Evolutionary conservation across 306 rosid genomes (phyloP), one percentile per base, ranked within the genome.

Genomic region (Casuarina glauca): DNA sequence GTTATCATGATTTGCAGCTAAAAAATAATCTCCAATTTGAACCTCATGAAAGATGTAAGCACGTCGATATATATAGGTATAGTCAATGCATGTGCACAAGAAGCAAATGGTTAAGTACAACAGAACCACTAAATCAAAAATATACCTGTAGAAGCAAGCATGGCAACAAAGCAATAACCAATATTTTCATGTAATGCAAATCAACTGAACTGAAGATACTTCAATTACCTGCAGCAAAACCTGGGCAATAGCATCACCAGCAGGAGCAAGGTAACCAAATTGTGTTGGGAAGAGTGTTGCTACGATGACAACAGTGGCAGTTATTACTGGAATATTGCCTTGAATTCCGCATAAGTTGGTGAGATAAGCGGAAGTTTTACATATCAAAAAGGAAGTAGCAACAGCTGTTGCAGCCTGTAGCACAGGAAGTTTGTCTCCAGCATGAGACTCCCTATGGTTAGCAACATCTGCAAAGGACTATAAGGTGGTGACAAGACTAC

Each of bases 191-290:
- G 13, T 36, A 46, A 54, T 69, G 66, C 35, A 39, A 52, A 69
- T 77, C 0, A 3, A 26, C 6, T 41, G 48, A 54, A 72, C 1
- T 0, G 58, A 16, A 35, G n/a, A 32, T 39, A 69, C 50, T 54
- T 79, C 48, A 63, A 35, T 70, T 87, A 93, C 92, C 94, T 89
- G 91, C 88, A 93, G 78, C 82, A 93, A 74, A 72, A 92, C 74
- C 53, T 84, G 55, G 35, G 92, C 91, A 77, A 90, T 52, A 36
- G 86, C 79, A 76, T 90, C 91, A 70, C 86, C 92, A 9, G 88
- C 78, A 51, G 92, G 88, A 69, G 91, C 85, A 54, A 92, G 86
- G 71, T 83, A 83, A 73, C 82, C 83, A 32, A 86, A 75, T 73
- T 84, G 79, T 80, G 69, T 84, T 19, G 96, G 93, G 46, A 87